Percentiles rank a stretch among this genome's conserved stretches.
Conservation (phyloP, 1,139 yeast species). For the Yamadazyma epiphylla region DNA sequence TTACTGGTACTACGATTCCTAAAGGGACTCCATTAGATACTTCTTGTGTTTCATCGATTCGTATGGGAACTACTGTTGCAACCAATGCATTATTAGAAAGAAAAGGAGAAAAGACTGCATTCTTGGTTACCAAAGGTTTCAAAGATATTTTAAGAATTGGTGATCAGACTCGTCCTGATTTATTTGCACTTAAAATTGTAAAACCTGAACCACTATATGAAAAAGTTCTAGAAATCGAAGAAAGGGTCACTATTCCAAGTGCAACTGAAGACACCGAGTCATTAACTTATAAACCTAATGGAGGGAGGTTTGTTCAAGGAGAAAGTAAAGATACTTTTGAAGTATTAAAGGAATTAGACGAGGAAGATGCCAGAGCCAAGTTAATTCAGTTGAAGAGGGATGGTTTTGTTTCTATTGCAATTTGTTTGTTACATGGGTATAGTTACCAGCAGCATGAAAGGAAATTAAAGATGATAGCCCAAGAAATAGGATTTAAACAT, state of each 20-base stretch:
- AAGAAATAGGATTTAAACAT: constrained; percentile 48
- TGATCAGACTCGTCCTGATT: constrained; percentile 66
- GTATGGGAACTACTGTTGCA: constrained; percentile 83
- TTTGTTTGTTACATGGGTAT: constrained; percentile 66
- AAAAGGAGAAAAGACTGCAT: constrained; percentile 61
- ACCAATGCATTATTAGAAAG: constrained; percentile 70
- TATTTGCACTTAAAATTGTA: constrained; percentile 57
- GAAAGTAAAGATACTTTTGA: constrained; percentile 61
- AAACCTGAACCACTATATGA: constrained; percentile 59
- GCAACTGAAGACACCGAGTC: constrained; percentile 56
- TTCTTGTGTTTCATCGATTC: constrained; percentile 40
- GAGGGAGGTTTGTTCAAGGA: constrained; percentile 32
- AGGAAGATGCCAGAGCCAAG: constrained; percentile 28
- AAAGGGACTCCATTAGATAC: constrained; percentile 19
- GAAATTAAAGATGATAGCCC: constrained; percentile 54
- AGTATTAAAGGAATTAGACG: constrained; percentile 46
- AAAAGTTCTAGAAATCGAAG: constrained; percentile 63
- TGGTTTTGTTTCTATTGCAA: constrained; percentile 64
- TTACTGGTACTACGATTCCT: constrained; percentile 9
- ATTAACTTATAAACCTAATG: constrained; percentile 12
- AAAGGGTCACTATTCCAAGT: constrained; percentile 66
- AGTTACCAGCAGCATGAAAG: constrained; percentile 67
- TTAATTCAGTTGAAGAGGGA: constrained; percentile 40
- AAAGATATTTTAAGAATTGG: constrained; percentile 63
- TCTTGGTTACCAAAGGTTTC: constrained; percentile 61